Evolutionary conservation across 2,329 filamentous ascomycete genomes (phyloP).

Genomic region (Xylariaceae sp.): DNA sequence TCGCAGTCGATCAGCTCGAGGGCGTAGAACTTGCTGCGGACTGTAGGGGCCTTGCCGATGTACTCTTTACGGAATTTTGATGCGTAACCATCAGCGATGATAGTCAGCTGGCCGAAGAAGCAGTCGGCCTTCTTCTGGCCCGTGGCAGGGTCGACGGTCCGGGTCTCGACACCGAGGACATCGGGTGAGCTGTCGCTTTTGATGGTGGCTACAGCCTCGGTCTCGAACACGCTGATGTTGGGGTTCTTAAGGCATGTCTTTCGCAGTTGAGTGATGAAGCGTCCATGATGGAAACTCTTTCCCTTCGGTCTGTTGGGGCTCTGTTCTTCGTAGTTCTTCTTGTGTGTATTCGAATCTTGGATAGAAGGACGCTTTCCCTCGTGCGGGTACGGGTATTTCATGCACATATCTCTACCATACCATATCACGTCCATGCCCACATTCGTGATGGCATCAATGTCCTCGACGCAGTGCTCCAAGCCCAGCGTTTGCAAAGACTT

Average conservation of each 20-base stretch:
- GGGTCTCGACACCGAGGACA: constrained; percentile 76
- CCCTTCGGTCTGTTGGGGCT: constrained; percentile 56
- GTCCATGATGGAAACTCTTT: constrained; percentile 85
- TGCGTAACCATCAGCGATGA: constrained; percentile 87
- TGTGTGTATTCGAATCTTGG: constrained; percentile 26
- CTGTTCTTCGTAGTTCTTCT: constrained; percentile 26
- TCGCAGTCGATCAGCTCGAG: constrained; percentile 86
- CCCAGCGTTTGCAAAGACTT: constrained; percentile 75
- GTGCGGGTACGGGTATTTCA: constrained; percentile 70
- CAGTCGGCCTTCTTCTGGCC: constrained; percentile 58
- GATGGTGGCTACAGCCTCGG: constrained; percentile 73
- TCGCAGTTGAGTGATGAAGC: constrained; percentile 80
- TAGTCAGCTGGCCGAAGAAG: constrained; percentile 84
- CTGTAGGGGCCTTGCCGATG: constrained; percentile 59
- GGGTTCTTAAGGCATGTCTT: constrained; percentile 65
- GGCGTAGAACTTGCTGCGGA: constrained; percentile 86
- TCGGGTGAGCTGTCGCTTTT: constrained; percentile 62
- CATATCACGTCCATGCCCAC: constrained; percentile 86
- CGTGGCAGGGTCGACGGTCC: constrained; percentile 55
- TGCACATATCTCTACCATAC: constrained; percentile 64
- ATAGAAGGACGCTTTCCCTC: constrained; percentile 27
- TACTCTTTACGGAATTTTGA: constrained; percentile 85
- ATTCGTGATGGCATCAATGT: constrained; percentile 78
- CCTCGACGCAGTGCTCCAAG: constrained; percentile 74
- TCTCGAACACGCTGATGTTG: constrained; percentile 89